These are phyloP conservation scores for Hapsidospora chrysogenum DNA, from an alignment of 495 filamentous ascomycete genomes.

Conservation along the genomic window DNA sequence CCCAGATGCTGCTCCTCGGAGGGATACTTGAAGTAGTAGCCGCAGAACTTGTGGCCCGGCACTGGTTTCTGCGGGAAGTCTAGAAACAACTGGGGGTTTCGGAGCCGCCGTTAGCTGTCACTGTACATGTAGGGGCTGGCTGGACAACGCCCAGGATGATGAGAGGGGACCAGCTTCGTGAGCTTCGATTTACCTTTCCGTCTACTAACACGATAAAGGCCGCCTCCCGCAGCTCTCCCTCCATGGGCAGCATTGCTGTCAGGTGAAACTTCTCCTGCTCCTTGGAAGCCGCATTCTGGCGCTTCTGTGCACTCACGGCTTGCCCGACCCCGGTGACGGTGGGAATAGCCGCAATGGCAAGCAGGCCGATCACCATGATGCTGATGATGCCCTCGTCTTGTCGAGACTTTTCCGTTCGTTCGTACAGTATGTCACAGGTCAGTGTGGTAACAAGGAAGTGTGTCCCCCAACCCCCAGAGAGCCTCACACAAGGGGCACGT, in stretches of 20 bases:
- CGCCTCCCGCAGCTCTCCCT: conserved; percentile 17
- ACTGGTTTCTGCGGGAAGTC: conserved; percentile 25
- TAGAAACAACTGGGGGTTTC: conserved; percentile 20
- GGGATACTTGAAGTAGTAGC: conserved; percentile 44
- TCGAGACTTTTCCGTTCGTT: too few relatives aligned
- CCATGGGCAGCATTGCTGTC: conserved; percentile 25
- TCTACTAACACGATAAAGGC: conserved; percentile 24
- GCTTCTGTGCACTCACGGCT: conserved; percentile 33
- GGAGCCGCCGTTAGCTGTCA: not conserved
- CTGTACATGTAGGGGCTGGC: not conserved
- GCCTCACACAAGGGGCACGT: not conserved
- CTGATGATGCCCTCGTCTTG: too few relatives aligned
- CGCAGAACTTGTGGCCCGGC: conserved; percentile 36
- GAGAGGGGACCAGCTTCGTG: conserved; percentile 2
- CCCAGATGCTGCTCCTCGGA: conserved; percentile 35
- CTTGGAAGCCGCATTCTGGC: conserved; percentile 27
- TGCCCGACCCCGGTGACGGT: conserved; percentile 33
- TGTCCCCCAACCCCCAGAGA: too few relatives aligned
- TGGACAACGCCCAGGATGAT: conserved; percentile 4
- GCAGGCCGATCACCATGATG: conserved; percentile 26
- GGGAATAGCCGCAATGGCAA: conserved; percentile 27
- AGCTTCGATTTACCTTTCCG: conserved; percentile 19
- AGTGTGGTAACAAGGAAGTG: too few relatives aligned
- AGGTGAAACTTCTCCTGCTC: conserved; percentile 34
- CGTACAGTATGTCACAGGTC: too few relatives aligned